A percentile compares a stretch with the other conserved stretches of the same genome.
Conservation (phyloP, 768 basidiomycete species). For the Russula brevipes region DNA sequence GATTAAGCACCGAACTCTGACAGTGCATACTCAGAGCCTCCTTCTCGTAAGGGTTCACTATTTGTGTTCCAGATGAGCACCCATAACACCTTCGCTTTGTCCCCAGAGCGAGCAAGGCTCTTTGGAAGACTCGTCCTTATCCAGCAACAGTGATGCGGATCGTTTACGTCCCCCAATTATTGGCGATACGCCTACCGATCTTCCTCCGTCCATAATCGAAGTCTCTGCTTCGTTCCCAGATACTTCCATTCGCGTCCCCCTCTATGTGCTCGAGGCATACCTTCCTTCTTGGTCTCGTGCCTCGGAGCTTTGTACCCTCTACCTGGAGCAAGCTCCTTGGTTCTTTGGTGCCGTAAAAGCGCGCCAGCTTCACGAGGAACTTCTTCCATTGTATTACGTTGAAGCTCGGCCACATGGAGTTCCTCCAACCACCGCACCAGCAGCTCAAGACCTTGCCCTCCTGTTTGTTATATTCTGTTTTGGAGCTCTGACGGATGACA, state of each 20-base stretch:
- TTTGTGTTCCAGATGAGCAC: neutral
- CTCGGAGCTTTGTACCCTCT: slow-evolving; percentile 55
- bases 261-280: slow-evolving; percentile 35
- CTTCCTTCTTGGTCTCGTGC: slow-evolving; percentile 60
- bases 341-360: slow-evolving; percentile 68
- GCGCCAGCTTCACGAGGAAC: slow-evolving; percentile 57
- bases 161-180: neutral
- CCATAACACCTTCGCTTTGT: neutral
- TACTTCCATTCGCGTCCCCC: neutral
- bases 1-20: neutral
- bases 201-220: slow-evolving; percentile 9
- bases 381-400: slow-evolving; percentile 61
- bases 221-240: slow-evolving; percentile 16
- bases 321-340: slow-evolving; percentile 76
- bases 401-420: slow-evolving; percentile 34
- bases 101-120: slow-evolving; percentile 13
- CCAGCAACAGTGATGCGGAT: neutral
- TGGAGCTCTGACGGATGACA: slow-evolving; percentile 13
- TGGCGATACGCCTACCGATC: neutral
- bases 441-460: slow-evolving; percentile 18
- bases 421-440: neutral
- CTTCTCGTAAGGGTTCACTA: slow-evolving; percentile 18
- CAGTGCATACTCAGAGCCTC: slow-evolving; percentile 7
- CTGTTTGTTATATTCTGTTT: slow-evolving; percentile 15
- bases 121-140: neutral